A percentile compares a stretch with the other conserved stretches of the same genome.
Evolutionary conservation across 352 stramenopile genomes (phyloP).

Genomic region (Phytophthora colocasiae): DNA sequence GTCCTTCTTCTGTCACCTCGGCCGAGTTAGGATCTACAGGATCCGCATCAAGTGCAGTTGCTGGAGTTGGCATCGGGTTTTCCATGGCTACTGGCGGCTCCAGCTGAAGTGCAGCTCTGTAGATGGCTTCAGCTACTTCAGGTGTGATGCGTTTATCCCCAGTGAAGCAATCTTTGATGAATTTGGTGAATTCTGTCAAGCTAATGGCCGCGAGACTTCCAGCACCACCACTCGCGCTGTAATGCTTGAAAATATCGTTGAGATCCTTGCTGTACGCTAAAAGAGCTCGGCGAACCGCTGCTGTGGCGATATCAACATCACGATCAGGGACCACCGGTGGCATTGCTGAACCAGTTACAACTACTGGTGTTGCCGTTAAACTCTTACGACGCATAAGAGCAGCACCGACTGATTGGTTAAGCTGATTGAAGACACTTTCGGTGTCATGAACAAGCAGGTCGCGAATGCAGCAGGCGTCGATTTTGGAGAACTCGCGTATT

Average conservation of each 20-base stretch:
- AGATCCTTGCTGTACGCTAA: slow-evolving; percentile 77
- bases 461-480: slow-evolving; percentile 58
- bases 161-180: slow-evolving; percentile 70
- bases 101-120: slow-evolving; percentile 38
- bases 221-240: slow-evolving; percentile 68
- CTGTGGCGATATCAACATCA: slow-evolving; percentile 58
- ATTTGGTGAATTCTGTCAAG: slow-evolving; percentile 76
- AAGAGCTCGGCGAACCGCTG: slow-evolving; percentile 61
- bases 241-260: slow-evolving; percentile 87
- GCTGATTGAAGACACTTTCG: slow-evolving; percentile 32
- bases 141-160: slow-evolving; percentile 54
- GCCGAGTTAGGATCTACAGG: neutral
- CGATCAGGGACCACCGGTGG: slow-evolving; percentile 60
- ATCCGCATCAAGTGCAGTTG: neutral
- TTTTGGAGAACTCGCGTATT: slow-evolving; percentile 64
- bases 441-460: slow-evolving; percentile 67
- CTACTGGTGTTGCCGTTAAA: slow-evolving; percentile 10
- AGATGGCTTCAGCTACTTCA: slow-evolving; percentile 56
- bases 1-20: slow-evolving; percentile 18
- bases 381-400: slow-evolving; percentile 27
- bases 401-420: slow-evolving; percentile 25
- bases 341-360: slow-evolving; percentile 20
- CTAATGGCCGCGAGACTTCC: slow-evolving; percentile 80
- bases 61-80: neutral
- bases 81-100: neutral